These are phyloP conservation scores for Aspergillus sp. DNA, from an alignment of 2,329 filamentous ascomycete species.

Conservation along the genomic window DNA sequence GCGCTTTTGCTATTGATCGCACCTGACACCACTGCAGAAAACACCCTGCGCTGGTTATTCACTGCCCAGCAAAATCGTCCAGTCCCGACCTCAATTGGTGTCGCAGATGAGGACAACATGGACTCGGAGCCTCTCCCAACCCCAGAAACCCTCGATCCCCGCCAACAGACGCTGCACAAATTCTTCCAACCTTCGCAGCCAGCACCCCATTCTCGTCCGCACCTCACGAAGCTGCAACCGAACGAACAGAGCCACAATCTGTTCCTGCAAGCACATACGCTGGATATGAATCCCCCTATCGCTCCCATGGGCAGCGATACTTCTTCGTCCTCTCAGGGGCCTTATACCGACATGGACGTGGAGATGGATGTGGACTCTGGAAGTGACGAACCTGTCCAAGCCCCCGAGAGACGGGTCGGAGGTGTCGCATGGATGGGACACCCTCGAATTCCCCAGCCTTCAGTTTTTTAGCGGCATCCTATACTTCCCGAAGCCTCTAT, in stretches of 20 bases:
- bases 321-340: constrained; percentile 20
- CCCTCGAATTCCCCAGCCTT: too few species aligned
- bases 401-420: constrained; percentile 26
- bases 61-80: constrained; percentile 32
- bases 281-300: constrained; percentile 15
- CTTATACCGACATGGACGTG: constrained; percentile 29
- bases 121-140: constrained; percentile 24
- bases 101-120: constrained; percentile 23
- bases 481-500: too few species aligned
- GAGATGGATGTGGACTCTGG: constrained; percentile 33
- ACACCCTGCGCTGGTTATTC: constrained; percentile 43
- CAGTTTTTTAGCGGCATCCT: too few species aligned
- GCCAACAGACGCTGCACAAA: constrained; percentile 39
- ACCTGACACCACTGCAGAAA: constrained; percentile 30
- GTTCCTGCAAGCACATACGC: constrained; percentile 19
- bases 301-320: constrained; percentile 20
- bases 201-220: constrained; percentile 16
- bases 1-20: not conserved
- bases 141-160: constrained; percentile 33
- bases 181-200: constrained; percentile 37
- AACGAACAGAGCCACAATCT: constrained; percentile 15
- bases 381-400: constrained; percentile 17
- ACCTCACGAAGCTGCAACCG: constrained; percentile 15
- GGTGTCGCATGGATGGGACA: constrained; percentile 32
- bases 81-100: constrained; percentile 14